Evolutionary conservation across 805 yeast genomes (phyloP), one percentile per base, ranked within the genome.

Genomic region (Dipodascopsis uninucleata): DNA sequence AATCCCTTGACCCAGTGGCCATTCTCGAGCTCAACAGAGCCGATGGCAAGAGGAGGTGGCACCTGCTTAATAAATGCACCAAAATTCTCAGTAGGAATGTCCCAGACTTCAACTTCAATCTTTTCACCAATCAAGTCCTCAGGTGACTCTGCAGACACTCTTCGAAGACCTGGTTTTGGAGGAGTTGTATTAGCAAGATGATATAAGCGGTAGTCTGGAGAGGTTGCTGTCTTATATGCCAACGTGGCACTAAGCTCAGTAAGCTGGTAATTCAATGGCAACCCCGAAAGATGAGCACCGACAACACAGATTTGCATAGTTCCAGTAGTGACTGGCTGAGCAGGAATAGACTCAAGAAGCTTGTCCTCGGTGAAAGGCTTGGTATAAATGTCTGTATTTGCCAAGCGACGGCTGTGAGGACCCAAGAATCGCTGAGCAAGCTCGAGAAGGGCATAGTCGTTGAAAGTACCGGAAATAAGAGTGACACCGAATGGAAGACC

Each of bases 21-120:
- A 47, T 76, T 69, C 41, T 72, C 80, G 32, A 88, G 75, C 66
- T 89, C 95, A 40, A 87, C 90, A 18, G 93, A 79, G 7, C 98
- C 98, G 59, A 90, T 89, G 34, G 96, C 98, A 52, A 90, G 72
- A 18, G 98, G 98, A 56, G 84, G 84, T 10, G 97, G 97, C 26
- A 90, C 95, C 84, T 84, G 79, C 4, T 82, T 61, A 23, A 93
- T 82, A 60, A 90, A 93, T 18, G 73, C 75, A 54, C 97, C 97
- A 66, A 90, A 87, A 10, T 66, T 69, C 54, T 78, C 88, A 24
- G 63, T 63, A 24, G 97, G 96, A 39, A 90, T 76, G 38, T 89
- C 77, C 70, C 90, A 90, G 16, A 87, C 75, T 66, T 90, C 98
- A 28, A 90, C 65, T 45, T 75, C 80, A 48, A 90, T 85, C 39